These are phyloP conservation scores for Mycena metata DNA, from an alignment of 768 basidiomycete genomes.

Conservation along the genomic window DNA sequence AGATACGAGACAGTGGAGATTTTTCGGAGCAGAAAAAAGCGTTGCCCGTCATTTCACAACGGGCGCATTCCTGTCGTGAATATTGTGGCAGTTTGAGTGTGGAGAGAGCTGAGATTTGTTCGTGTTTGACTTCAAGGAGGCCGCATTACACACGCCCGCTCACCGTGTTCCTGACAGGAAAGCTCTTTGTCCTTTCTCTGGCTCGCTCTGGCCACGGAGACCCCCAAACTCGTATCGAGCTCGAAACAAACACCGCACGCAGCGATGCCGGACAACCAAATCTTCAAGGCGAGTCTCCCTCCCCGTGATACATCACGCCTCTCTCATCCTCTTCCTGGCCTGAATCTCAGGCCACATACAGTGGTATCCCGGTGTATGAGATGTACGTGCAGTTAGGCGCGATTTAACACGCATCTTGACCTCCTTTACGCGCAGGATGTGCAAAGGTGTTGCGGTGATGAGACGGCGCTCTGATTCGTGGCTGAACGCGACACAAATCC, in stretches of 20 bases:
- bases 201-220: background rate
- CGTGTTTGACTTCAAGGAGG: conserved; percentile 7
- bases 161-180: conserved; percentile 25
- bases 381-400: conserved; percentile 72
- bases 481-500: conserved; percentile 99
- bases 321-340: conserved; percentile 42
- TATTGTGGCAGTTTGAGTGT: no score
- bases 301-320: conserved; percentile 35
- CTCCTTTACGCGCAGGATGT: conserved; percentile 78
- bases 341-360: conserved; percentile 82
- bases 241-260: background rate
- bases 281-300: conserved; percentile 79
- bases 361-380: conserved; percentile 93
- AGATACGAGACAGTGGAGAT: background rate
- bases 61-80: background rate
- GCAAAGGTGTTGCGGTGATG: conserved; percentile 97
- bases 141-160: background rate
- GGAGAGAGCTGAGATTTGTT: background rate
- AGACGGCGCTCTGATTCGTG: conserved; percentile 95
- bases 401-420: conserved; percentile 52
- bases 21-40: background rate
- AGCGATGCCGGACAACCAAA: conserved; percentile 84
- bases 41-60: background rate
- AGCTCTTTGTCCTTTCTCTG: background rate
- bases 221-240: background rate